Evolutionary conservation across 352 stramenopile genomes (phyloP).

Genomic region (Phytophthora fragariae): DNA sequence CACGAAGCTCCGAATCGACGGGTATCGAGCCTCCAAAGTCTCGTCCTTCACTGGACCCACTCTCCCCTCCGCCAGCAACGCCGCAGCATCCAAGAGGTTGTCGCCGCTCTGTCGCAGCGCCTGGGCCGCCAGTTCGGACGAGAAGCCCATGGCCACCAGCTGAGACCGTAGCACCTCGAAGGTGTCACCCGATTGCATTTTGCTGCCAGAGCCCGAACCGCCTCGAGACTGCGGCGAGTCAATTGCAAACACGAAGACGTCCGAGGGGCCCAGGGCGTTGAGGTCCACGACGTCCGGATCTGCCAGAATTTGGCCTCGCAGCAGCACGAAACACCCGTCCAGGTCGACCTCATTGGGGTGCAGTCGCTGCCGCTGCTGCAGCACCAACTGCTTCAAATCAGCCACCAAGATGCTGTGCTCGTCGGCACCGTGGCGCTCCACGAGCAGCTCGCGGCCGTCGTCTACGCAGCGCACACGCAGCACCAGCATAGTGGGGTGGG

Average conservation of each 20-base stretch:
- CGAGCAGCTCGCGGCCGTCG: conserved; percentile 61
- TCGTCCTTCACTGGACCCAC: background rate
- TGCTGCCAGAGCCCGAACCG: conserved; percentile 8
- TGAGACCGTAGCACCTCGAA: conserved; percentile 36
- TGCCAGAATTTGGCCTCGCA: conserved; percentile 62
- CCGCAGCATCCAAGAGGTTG: conserved; percentile 50
- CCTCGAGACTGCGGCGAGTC: conserved; percentile 24
- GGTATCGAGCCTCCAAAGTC: conserved; percentile 2
- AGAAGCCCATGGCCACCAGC: conserved; percentile 77
- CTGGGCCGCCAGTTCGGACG: conserved; percentile 25
- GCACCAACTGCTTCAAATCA: conserved; percentile 56
- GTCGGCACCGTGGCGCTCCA: conserved; percentile 50
- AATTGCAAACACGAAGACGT: conserved; percentile 78
- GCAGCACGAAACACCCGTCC: conserved; percentile 53
- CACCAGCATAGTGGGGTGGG: conserved; percentile 23
- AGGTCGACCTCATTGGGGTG: conserved; percentile 18
- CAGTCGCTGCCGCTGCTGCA: conserved; percentile 40
- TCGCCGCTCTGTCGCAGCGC: conserved; percentile 40
- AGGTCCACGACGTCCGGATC: conserved; percentile 70
- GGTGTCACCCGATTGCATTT: conserved; percentile 23
- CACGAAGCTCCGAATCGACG: conserved; percentile 27
- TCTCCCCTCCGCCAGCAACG: conserved; percentile 44
- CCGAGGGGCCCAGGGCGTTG: conserved; percentile 48
- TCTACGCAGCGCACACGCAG: conserved; percentile 64
- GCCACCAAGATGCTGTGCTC: conserved; percentile 52